phyloP scores from a whole-genome alignment of 2,329 filamentous ascomycete genomes.

The Pseudocercospora fuligena region DNA sequence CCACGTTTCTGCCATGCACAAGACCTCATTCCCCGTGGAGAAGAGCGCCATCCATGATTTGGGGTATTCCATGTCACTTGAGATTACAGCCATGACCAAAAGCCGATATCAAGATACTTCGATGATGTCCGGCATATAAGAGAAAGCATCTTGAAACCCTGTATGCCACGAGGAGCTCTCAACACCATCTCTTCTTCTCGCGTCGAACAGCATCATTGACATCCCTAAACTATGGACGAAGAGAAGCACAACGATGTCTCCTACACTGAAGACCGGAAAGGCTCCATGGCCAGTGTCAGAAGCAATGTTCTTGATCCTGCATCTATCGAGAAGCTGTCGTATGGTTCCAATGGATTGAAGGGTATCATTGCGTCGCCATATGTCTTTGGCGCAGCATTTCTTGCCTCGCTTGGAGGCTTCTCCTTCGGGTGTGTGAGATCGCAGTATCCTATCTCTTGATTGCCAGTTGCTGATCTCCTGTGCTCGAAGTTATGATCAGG shows the following conservation, averaged over 20 bases:
- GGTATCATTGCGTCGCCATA: slow-evolving; percentile 4
- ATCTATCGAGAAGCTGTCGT: not conserved
- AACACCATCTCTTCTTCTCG: not conserved
- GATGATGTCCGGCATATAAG: not conserved
- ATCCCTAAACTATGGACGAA: not conserved
- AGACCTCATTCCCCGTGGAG: not conserved
- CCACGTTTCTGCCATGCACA: not conserved
- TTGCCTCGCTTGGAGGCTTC: slow-evolving; percentile 47
- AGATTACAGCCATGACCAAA: not conserved
- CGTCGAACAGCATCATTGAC: no score
- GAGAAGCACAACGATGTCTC: not conserved
- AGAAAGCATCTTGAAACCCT: not conserved
- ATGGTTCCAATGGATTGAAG: not conserved
- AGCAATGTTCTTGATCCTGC: not conserved
- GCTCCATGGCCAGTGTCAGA: not conserved
- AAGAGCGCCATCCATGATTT: not conserved
- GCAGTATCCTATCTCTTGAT: not conserved
- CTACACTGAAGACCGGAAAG: not conserved
- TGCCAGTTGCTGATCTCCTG: not conserved
- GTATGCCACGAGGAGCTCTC: not conserved
- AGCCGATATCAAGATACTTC: not conserved
- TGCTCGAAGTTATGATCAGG: slow-evolving; percentile 36
- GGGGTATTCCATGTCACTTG: not conserved
- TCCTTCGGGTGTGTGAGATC: slow-evolving; percentile 39
- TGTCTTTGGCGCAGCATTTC: slow-evolving; percentile 12